These are phyloP conservation scores for Lumnitzera littorea DNA, from an alignment of 345 rosid species.

Conservation along the genomic window DNA sequence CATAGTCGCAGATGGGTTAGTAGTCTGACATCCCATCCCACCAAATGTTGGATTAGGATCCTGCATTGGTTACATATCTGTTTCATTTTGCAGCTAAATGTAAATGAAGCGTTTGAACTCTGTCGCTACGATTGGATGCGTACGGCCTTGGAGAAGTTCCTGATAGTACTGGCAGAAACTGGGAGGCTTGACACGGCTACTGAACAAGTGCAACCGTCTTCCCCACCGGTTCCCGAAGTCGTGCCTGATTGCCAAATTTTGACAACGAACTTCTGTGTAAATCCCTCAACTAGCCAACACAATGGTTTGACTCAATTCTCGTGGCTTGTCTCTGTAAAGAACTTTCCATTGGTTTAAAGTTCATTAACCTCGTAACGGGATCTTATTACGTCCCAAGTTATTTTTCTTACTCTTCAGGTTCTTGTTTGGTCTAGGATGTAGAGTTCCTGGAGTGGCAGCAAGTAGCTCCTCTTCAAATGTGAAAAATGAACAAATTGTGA, in stretches of 20 bases:
- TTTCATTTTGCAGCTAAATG: constrained; percentile 30
- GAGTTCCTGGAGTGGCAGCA: constrained; percentile 8
- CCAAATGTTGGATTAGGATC: not conserved
- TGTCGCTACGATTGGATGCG: constrained; percentile 96
- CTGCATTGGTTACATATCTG: not conserved
- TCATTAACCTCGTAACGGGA: not conserved
- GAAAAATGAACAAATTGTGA: constrained; percentile 3
- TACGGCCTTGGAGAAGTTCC: constrained; percentile 46
- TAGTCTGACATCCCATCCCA: constrained; percentile 1
- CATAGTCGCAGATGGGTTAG: constrained; percentile 67
- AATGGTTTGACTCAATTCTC: constrained; percentile 13
- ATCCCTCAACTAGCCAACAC: constrained; percentile 15
- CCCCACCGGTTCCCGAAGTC: constrained; percentile 14
- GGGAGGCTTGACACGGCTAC: constrained; percentile 13
- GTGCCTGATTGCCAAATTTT: constrained; percentile 19
- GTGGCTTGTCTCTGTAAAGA: constrained; percentile 26
- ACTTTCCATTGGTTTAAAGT: constrained; percentile 19
- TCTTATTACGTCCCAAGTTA: not conserved
- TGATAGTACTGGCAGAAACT: constrained; percentile 21
- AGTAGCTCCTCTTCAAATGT: constrained; percentile 8
- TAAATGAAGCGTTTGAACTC: constrained; percentile 45
- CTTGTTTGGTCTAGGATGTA: constrained; percentile 9
- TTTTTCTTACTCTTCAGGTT: not conserved
- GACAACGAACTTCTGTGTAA: constrained; percentile 19
- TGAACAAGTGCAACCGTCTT: constrained; percentile 20